Conservation (phyloP, 371 early-diverging fungal species). For the Scutellospora calospora region DNA sequence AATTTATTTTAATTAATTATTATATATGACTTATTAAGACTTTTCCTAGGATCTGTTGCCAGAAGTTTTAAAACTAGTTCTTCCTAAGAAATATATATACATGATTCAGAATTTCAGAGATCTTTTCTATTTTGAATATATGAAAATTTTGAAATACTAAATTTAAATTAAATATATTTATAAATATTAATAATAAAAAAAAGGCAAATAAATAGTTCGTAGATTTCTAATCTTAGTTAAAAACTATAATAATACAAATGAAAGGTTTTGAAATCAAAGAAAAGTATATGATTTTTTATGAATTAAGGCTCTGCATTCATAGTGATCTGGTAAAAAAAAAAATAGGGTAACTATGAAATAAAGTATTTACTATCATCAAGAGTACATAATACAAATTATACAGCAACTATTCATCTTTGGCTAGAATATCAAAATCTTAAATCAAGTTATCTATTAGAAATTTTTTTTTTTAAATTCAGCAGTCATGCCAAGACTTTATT, state of each 20-base stretch:
- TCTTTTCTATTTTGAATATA: not conserved
- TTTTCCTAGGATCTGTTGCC: too few relatives aligned
- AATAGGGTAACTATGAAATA: not conserved
- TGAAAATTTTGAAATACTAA: constrained; percentile 7
- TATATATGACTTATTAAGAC: too few relatives aligned
- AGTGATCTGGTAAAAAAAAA: not conserved
- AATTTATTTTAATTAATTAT: too few relatives aligned
- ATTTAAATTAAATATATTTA: not conserved
- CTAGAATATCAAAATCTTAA: not conserved
- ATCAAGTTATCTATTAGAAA: not conserved
- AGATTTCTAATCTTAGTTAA: not conserved
- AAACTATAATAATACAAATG: too few relatives aligned
- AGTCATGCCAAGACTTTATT: too few relatives aligned
- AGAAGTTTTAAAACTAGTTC: too few relatives aligned
- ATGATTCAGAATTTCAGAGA: too few relatives aligned
- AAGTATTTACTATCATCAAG: not conserved
- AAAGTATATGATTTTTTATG: not conserved
- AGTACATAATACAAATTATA: constrained; percentile 9
- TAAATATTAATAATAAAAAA: constrained; percentile 3
- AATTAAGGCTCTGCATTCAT: not conserved
- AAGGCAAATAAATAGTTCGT: not conserved
- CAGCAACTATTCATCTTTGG: constrained; percentile 3
- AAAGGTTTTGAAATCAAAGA: too few relatives aligned
- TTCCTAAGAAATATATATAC: too few relatives aligned
- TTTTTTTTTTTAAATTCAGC: too few relatives aligned